phyloP scores from a whole-genome alignment of 192 early-diverging fungal species.

The Anaeromyces robustus region DNA sequence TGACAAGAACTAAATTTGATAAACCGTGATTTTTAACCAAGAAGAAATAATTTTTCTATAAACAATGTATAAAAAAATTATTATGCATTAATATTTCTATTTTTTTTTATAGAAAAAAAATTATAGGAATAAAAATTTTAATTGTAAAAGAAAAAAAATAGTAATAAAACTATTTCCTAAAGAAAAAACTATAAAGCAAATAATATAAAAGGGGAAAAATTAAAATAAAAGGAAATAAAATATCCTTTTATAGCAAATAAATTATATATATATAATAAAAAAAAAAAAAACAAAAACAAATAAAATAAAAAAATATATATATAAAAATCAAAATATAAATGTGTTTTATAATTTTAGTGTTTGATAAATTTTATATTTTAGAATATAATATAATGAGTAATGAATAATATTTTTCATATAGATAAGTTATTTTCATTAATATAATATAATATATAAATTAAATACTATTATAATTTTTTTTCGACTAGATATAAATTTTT shows the following conservation, averaged over 20 bases:
- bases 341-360: no score
- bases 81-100: background rate
- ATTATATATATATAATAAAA: no score
- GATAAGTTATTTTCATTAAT: no score
- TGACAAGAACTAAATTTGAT: slow-evolving; percentile 5
- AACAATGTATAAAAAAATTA: background rate
- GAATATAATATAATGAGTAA: no score
- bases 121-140: background rate
- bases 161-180: background rate
- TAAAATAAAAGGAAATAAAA: background rate
- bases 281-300: no score
- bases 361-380: no score
- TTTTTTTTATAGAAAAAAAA: background rate
- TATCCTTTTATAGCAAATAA: background rate
- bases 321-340: no score
- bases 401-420: no score
- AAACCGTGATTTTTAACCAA: background rate
- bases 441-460: no score
- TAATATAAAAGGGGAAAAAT: background rate
- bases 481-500: no score
- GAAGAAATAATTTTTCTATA: background rate
- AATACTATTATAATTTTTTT: no score
- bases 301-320: no score
- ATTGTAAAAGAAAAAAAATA: background rate
- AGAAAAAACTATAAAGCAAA: background rate